phyloP scores from a whole-genome alignment of 2,329 filamentous ascomycete genomes.

The Nannizzia gypsea region DNA sequence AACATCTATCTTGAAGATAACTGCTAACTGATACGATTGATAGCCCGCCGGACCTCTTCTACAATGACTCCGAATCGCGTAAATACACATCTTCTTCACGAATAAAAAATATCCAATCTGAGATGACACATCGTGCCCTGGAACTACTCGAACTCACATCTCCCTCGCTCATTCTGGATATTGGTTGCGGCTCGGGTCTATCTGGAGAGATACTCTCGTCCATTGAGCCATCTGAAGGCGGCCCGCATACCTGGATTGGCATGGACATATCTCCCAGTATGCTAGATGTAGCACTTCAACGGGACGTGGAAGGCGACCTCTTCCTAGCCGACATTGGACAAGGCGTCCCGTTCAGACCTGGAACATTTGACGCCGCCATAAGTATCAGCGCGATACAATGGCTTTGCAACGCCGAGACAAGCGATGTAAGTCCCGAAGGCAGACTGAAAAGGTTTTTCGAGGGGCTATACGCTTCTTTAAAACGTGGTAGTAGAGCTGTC shows the following conservation, averaged over 20 bases:
- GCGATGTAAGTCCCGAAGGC: slow-evolving; percentile 67
- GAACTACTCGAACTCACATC: slow-evolving; percentile 70
- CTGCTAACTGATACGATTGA: not conserved
- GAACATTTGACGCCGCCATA: slow-evolving; percentile 88
- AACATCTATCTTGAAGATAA: not conserved
- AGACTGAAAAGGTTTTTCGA: slow-evolving; percentile 81
- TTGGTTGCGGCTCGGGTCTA: slow-evolving; percentile 92
- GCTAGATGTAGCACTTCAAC: slow-evolving; percentile 85
- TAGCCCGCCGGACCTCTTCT: slow-evolving; percentile 91
- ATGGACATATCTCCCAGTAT: slow-evolving; percentile 95
- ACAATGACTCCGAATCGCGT: slow-evolving; percentile 86
- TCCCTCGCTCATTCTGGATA: slow-evolving; percentile 82
- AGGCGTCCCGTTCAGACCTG: slow-evolving; percentile 83
- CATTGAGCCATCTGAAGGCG: slow-evolving; percentile 56
- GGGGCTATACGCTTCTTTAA: slow-evolving; percentile 72
- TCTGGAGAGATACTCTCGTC: slow-evolving; percentile 85
- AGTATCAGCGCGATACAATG: slow-evolving; percentile 95
- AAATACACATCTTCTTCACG: slow-evolving; percentile 97
- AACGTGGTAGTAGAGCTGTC: slow-evolving; percentile 75
- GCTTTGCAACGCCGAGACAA: slow-evolving; percentile 90
- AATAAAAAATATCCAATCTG: slow-evolving; percentile 87
- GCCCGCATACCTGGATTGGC: slow-evolving; percentile 90
- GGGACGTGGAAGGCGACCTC: slow-evolving; percentile 88
- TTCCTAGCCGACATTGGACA: slow-evolving; percentile 91
- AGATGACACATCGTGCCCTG: slow-evolving; percentile 88